A percentile compares a stretch with the other conserved stretches of the same genome.
These are phyloP conservation scores for Kluyveromyces nonfermentans DNA, from an alignment of 805 yeast genomes.

Conservation along the genomic window DNA sequence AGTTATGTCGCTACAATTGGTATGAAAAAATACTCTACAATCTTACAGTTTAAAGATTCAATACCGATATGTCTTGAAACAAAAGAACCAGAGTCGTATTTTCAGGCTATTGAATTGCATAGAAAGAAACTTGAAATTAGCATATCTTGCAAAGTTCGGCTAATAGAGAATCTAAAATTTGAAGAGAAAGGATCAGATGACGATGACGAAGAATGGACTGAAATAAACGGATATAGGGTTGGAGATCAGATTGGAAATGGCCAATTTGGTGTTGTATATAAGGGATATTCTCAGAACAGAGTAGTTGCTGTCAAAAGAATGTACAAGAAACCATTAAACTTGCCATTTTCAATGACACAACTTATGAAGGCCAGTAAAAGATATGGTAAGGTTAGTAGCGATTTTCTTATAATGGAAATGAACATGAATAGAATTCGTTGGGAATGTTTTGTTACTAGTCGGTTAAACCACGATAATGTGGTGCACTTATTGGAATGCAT, in stretches of 20 bases:
- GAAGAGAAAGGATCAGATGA: neutral
- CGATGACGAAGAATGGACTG: neutral
- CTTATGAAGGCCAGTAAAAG: slow-evolving; percentile 21
- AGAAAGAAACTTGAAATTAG: slow-evolving; percentile 1
- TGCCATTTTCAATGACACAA: slow-evolving; percentile 25
- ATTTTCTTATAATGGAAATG: slow-evolving; percentile 20
- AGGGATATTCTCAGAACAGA: slow-evolving; percentile 10
- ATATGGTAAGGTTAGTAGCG: slow-evolving; percentile 18
- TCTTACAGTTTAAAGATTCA: slow-evolving; percentile 1
- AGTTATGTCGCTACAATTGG: neutral
- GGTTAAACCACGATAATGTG: slow-evolving; percentile 11
- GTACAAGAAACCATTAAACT: slow-evolving; percentile 20
- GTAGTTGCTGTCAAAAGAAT: slow-evolving; percentile 25
- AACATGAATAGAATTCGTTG: slow-evolving; percentile 26
- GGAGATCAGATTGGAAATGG: slow-evolving; percentile 21
- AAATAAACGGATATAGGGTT: slow-evolving; percentile 14
- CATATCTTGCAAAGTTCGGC: neutral
- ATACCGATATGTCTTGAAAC: neutral
- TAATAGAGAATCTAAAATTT: neutral
- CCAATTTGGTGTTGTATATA: slow-evolving; percentile 27
- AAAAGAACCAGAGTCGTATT: neutral
- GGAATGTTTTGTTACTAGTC: slow-evolving; percentile 24
- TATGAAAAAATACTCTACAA: neutral
- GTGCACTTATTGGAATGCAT: slow-evolving; percentile 18
- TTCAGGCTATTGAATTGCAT: neutral